Conservation (phyloP, 202 grass and related monocot species). For the Saccharum hybrid region DNA sequence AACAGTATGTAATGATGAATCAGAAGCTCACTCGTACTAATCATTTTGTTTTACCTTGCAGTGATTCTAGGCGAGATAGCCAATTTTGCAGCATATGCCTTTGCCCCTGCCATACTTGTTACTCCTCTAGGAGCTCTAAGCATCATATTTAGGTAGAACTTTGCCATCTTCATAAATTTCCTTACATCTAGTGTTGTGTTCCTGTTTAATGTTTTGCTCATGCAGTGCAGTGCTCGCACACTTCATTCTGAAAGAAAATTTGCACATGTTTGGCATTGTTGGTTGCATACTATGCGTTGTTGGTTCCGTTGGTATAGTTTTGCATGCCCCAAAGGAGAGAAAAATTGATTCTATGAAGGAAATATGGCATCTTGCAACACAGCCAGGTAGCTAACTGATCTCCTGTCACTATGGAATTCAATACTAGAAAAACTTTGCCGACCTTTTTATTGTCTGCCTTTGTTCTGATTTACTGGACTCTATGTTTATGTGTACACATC, state of each 20-base stretch:
- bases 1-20: constrained; percentile 18
- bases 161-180: constrained; percentile 16
- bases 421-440: not conserved
- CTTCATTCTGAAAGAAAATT: constrained; percentile 76
- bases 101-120: constrained; percentile 92
- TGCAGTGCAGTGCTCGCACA: constrained; percentile 98
- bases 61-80: constrained; percentile 90
- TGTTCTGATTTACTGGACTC: constrained; percentile 13
- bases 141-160: constrained; percentile 89
- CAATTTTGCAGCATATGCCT: constrained; percentile 96
- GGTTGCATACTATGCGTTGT: constrained; percentile 94
- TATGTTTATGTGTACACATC: constrained; percentile 31
- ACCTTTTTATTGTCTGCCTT: not conserved
- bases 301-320: constrained; percentile 81
- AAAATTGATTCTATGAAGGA: constrained; percentile 84
- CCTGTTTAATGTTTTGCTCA: constrained; percentile 48
- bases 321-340: constrained; percentile 93
- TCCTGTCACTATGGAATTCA: not conserved
- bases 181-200: not conserved
- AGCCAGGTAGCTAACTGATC: constrained; percentile 73
- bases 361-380: constrained; percentile 89
- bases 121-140: constrained; percentile 98
- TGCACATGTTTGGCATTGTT: constrained; percentile 90
- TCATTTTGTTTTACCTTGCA: constrained; percentile 52
- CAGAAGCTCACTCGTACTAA: not conserved